A percentile compares a stretch with the other conserved stretches of the same genome.
Conservation (phyloP, 2,329 filamentous ascomycete species). For the Ascomycota sp. region DNA sequence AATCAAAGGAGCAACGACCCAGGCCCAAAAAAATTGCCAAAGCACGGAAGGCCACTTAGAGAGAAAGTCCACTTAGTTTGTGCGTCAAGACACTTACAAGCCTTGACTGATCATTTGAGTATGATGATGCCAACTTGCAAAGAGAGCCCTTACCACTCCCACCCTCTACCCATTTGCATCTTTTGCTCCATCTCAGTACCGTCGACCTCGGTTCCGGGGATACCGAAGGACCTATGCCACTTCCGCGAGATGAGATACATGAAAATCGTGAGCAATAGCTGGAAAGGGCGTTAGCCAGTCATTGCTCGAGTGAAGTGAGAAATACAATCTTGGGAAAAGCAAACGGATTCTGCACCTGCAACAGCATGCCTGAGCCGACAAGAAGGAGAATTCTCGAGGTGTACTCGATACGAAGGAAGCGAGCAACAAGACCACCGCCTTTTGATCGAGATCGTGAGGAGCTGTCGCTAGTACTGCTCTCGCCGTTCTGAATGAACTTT, state of each 20-base stretch:
- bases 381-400: constrained; percentile 24
- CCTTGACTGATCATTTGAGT: no score
- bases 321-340: no score
- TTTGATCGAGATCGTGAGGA: neutral
- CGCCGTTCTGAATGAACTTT: constrained; percentile 5
- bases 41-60: constrained; percentile 30
- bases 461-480: neutral
- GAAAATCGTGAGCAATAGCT: constrained; percentile 34
- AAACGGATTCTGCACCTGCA: constrained; percentile 23
- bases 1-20: constrained; percentile 35
- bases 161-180: constrained; percentile 25
- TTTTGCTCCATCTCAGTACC: constrained; percentile 27
- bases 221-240: constrained; percentile 35
- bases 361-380: constrained; percentile 28
- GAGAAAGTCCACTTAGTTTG: no score
- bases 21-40: constrained; percentile 43
- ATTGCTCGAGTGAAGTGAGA: no score
- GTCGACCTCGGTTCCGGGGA: constrained; percentile 34
- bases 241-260: constrained; percentile 39
- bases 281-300: neutral
- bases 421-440: neutral
- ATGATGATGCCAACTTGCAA: no score
- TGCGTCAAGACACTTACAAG: no score
- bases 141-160: constrained; percentile 30
- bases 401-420: constrained; percentile 14